phyloP scores from a whole-genome alignment of 2,329 filamentous ascomycete species.

The Trichothecium sympodiale region DNA sequence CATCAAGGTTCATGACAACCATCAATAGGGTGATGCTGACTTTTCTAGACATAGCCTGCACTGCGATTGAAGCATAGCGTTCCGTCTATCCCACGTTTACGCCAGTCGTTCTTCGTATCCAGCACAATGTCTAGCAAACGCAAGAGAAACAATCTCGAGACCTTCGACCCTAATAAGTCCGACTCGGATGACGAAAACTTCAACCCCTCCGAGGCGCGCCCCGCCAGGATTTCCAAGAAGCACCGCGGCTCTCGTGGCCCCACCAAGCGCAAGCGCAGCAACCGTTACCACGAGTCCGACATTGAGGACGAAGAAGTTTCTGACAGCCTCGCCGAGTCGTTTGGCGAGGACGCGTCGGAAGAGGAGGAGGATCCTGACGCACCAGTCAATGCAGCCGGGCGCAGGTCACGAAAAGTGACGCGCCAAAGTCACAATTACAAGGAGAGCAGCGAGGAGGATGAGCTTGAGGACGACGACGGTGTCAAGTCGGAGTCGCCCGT shows the following conservation, averaged over 20 bases:
- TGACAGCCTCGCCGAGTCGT: slow-evolving; percentile 40
- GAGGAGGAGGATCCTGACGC: slow-evolving; percentile 28
- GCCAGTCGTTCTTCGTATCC: neutral
- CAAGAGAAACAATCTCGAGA: slow-evolving; percentile 41
- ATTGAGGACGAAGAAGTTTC: slow-evolving; percentile 49
- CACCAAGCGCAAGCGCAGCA: slow-evolving; percentile 21
- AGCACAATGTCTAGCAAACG: slow-evolving; percentile 33
- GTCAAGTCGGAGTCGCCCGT: slow-evolving; percentile 11
- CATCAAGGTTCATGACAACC: too few species aligned
- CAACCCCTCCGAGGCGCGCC: slow-evolving; percentile 37
- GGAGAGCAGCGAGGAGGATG: slow-evolving; percentile 33
- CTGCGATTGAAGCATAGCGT: slow-evolving; percentile 41
- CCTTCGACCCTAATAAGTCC: slow-evolving; percentile 56
- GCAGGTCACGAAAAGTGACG: slow-evolving; percentile 35
- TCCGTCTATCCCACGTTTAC: too few species aligned
- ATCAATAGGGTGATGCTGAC: too few species aligned
- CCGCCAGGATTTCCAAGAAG: slow-evolving; percentile 30
- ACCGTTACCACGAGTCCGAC: slow-evolving; percentile 47
- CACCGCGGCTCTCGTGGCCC: slow-evolving; percentile 16
- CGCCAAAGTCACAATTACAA: slow-evolving; percentile 34
- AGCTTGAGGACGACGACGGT: slow-evolving; percentile 16
- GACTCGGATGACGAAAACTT: slow-evolving; percentile 58
- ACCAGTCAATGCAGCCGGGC: slow-evolving; percentile 34
- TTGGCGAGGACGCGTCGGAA: slow-evolving; percentile 32
- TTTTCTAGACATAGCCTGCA: too few species aligned